Evolutionary conservation across 306 rosid genomes (phyloP).

Genomic region (Oemleria cerasiformis): DNA sequence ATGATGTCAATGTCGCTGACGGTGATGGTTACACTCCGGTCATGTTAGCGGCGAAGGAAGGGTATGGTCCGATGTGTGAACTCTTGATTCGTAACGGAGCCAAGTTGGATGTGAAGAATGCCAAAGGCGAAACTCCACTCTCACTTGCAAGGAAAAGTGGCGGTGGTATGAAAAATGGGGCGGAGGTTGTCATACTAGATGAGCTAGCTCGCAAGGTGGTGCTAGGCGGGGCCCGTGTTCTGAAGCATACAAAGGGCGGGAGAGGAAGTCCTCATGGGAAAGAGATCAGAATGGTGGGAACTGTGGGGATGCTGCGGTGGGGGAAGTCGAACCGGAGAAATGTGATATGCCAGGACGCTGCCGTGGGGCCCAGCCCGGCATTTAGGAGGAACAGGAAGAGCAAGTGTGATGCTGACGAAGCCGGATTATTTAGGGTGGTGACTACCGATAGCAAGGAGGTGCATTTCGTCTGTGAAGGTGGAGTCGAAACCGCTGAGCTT

Average conservation of each 20-base stretch:
- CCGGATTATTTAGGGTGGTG: slow-evolving; percentile 79
- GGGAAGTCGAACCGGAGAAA: slow-evolving; percentile 69
- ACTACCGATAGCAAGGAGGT: slow-evolving; percentile 68
- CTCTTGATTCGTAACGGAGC: slow-evolving; percentile 71
- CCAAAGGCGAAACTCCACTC: slow-evolving; percentile 75
- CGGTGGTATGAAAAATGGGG: slow-evolving; percentile 32
- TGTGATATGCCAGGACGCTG: slow-evolving; percentile 61
- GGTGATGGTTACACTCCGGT: slow-evolving; percentile 84
- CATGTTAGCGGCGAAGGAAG: slow-evolving; percentile 91
- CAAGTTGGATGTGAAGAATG: slow-evolving; percentile 39
- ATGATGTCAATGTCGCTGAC: slow-evolving; percentile 72
- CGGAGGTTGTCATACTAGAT: slow-evolving; percentile 60
- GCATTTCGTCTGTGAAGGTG: slow-evolving; percentile 81
- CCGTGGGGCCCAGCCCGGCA: slow-evolving; percentile 57
- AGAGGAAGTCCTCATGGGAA: slow-evolving; percentile 70
- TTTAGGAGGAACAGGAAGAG: slow-evolving; percentile 52
- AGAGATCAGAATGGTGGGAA: slow-evolving; percentile 55
- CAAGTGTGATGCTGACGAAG: slow-evolving; percentile 55
- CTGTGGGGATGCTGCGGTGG: slow-evolving; percentile 63
- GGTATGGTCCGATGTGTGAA: slow-evolving; percentile 61
- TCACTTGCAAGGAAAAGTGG: slow-evolving; percentile 50
- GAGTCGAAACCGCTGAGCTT: slow-evolving; percentile 65
- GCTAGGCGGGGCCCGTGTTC: slow-evolving; percentile 46
- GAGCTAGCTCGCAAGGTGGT: slow-evolving; percentile 68
- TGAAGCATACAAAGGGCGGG: slow-evolving; percentile 80